Base-by-base conservation (phyloP, 106 monocot species). In the Platanthera zijinensis region DNA sequence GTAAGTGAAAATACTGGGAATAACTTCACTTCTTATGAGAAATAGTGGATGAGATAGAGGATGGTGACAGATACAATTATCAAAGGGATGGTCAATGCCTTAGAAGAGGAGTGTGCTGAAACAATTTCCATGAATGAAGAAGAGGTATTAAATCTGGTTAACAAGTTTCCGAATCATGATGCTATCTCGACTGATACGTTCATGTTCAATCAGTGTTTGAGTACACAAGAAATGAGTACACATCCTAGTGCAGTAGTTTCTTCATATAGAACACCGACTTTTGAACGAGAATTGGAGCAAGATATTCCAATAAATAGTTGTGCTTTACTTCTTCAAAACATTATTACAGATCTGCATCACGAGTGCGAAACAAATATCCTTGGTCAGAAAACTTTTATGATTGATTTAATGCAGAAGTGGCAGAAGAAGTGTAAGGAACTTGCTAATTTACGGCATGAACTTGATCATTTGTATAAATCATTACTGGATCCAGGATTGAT, bases 41-140 rank as follows among this genome's bases (percentile, higher is more conserved):
- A 86, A 11, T 52, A 74, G 74, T 94, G 51, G 86, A 91, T 14
- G 93, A 88, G 17, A 61, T 94, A 90, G n/a, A 84, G 91, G 71
- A 91, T 91, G 90, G 96, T 97, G 22, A 82, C 73, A 79, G 84
- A 89, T 78, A 86, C 89, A 18, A 54, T 90, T 11, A 75, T 93
- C 69, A 93, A 82, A 74, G 96, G 93, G 45, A 87, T 88, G 19
- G 82, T 90, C 14, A 84, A 77, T 83, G 95, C 88, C 52, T 71
- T 96, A 74, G 76, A 62, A 28, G 80, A 90, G 13, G 93, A 91
- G 75, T 84, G 85, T n/a, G 48, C 81, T 71, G 87, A 82, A 19
- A 85, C 79, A 48, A 81, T 81, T 13, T 69, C 80, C 47, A 83
- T 52, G 48, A 96, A 93, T 67, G 88, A 92, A 46, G 71, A 73